phyloP scores from a whole-genome alignment of 108 stramenopile species.

The Skeletonema potamos region DNA sequence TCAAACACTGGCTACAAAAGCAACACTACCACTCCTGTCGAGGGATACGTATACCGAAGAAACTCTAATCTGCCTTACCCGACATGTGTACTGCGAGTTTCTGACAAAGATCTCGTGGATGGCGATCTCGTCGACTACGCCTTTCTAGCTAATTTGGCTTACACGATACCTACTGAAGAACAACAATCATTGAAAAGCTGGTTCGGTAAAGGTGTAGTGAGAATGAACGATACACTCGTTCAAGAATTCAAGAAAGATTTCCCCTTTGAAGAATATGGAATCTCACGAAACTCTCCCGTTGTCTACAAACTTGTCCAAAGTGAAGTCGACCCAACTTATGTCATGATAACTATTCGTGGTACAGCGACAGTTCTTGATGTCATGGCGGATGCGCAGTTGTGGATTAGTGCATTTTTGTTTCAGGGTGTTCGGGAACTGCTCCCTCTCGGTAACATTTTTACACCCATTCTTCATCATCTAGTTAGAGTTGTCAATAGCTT shows the following conservation, averaged over 20 bases:
- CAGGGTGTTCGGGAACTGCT: conserved; percentile 61
- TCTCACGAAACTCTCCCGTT: conserved; percentile 23
- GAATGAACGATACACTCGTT: conserved; percentile 42
- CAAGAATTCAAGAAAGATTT: conserved; percentile 32
- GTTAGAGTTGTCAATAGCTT: conserved; percentile 20
- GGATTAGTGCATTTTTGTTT: conserved; percentile 64
- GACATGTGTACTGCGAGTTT: conserved; percentile 26
- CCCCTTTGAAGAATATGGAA: conserved; percentile 8
- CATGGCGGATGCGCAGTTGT: conserved; percentile 72
- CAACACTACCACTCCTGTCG: conserved; percentile 8
- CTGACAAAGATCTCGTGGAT: background rate
- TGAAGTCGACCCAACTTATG: conserved; percentile 27
- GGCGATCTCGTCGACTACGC: conserved; percentile 47
- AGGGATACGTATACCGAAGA: conserved; percentile 20
- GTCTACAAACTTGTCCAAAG: conserved; percentile 52
- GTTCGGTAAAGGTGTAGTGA: conserved; percentile 53
- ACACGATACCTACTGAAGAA: conserved; percentile 27
- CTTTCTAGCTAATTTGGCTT: conserved; percentile 54
- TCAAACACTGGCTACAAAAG: conserved; percentile 3
- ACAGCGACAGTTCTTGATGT: conserved; percentile 65
- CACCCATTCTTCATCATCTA: conserved; percentile 34
- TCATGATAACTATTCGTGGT: conserved; percentile 65
- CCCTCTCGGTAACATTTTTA: conserved; percentile 53
- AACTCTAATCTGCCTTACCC: conserved; percentile 28
- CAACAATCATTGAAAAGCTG: conserved; percentile 40